Conservation (phyloP, 768 basidiomycete species). For the Agrocybe pediades region DNA sequence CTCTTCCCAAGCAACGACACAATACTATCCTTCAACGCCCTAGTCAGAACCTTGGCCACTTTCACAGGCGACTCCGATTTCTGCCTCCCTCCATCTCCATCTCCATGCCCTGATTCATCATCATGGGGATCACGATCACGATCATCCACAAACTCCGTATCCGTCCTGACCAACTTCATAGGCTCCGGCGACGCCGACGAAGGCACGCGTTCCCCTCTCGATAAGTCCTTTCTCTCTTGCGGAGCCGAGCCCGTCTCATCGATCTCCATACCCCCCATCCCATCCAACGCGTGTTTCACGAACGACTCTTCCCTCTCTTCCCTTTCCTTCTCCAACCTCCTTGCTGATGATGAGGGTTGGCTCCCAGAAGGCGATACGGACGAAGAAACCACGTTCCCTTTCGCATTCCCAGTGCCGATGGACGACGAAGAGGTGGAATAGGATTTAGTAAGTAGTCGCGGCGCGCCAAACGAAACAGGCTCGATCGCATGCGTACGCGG, state of each 20-base stretch:
- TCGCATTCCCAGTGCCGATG: too few relatives aligned
- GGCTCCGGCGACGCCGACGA: constrained; percentile 63
- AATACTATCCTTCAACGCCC: constrained; percentile 68
- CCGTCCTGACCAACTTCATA: constrained; percentile 38
- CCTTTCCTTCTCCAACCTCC: too few relatives aligned
- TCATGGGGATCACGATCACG: too few relatives aligned
- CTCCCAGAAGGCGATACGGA: too few relatives aligned
- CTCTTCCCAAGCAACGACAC: constrained; percentile 57
- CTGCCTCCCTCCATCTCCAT: too few relatives aligned
- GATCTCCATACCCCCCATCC: too few relatives aligned
- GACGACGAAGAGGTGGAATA: constrained; percentile 11
- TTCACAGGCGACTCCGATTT: constrained; percentile 42
- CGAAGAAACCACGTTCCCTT: too few relatives aligned
- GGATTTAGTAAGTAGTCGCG: constrained; percentile 15
- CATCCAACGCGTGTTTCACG: too few relatives aligned
- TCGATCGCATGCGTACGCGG: constrained; percentile 14
- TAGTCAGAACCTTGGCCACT: constrained; percentile 50
- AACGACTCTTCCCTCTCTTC: too few relatives aligned
- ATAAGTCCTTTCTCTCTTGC: neutral
- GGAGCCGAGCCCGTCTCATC: neutral
- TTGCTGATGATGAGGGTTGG: too few relatives aligned
- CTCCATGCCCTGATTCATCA: too few relatives aligned
- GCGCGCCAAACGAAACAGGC: constrained; percentile 33
- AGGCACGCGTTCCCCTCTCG: constrained; percentile 42
- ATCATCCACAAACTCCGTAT: too few relatives aligned